A percentile compares a stretch with the other conserved stretches of the same genome.
These are phyloP conservation scores for Peronospora tabacina DNA, from an alignment of 352 stramenopile genomes.

Conservation along the genomic window DNA sequence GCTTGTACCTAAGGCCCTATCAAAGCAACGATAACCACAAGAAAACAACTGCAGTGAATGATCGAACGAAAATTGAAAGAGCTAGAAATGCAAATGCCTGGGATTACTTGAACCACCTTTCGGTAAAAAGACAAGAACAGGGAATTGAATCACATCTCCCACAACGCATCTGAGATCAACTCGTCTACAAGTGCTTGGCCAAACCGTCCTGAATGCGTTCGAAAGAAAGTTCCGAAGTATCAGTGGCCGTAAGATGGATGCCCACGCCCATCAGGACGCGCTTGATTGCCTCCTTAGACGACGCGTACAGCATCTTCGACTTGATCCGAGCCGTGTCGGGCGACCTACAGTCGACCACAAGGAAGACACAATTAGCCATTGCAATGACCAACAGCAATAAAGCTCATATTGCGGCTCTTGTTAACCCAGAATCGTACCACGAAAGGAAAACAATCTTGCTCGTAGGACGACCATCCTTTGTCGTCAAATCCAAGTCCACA, in stretches of 20 bases:
- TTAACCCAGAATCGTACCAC: slow-evolving; percentile 41
- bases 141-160: slow-evolving; percentile 25
- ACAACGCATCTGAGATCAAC: slow-evolving; percentile 23
- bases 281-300: slow-evolving; percentile 93
- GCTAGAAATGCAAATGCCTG: slow-evolving; percentile 27
- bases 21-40: too few relatives aligned
- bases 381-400: not conserved
- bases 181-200: slow-evolving; percentile 84
- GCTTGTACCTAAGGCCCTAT: too few relatives aligned
- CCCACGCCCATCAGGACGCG: slow-evolving; percentile 90
- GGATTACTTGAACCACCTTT: slow-evolving; percentile 30
- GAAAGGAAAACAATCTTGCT: slow-evolving; percentile 90
- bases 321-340: slow-evolving; percentile 90
- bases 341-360: slow-evolving; percentile 43
- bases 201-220: slow-evolving; percentile 78
- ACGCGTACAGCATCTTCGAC: slow-evolving; percentile 94
- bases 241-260: slow-evolving; percentile 92
- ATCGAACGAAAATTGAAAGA: not conserved
- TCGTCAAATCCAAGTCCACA: slow-evolving; percentile 86
- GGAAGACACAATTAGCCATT: not conserved
- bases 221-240: slow-evolving; percentile 80
- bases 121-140: slow-evolving; percentile 1
- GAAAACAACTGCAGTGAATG: not conserved
- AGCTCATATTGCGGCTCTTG: not conserved
- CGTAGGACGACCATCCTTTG: slow-evolving; percentile 82